A percentile compares a stretch with the other conserved stretches of the same genome.
These are phyloP conservation scores for Kwoniella dejecticola DNA, from an alignment of 768 basidiomycete genomes.

Conservation along the genomic window DNA sequence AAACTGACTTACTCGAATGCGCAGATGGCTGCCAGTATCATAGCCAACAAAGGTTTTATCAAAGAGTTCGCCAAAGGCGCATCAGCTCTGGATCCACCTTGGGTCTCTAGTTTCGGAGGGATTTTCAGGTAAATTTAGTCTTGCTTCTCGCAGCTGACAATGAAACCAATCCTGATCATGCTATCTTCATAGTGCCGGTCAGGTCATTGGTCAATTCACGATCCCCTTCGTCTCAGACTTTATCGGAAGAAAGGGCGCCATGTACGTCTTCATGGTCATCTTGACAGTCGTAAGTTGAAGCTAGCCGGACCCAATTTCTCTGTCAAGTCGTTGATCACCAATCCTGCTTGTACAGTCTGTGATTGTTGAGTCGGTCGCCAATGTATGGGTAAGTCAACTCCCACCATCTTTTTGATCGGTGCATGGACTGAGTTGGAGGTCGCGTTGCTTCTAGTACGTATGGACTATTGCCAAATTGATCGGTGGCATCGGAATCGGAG, in stretches of 20 bases:
- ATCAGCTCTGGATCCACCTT: background rate
- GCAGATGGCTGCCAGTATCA: slow-evolving; percentile 6
- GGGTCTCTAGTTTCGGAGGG: slow-evolving; percentile 25
- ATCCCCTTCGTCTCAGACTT: slow-evolving; percentile 30
- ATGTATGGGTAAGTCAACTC: slow-evolving; percentile 26
- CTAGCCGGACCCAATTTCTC: background rate
- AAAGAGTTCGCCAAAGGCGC: slow-evolving; percentile 3
- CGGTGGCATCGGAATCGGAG: slow-evolving; percentile 35
- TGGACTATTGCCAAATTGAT: slow-evolving; percentile 38
- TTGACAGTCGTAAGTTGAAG: slow-evolving; percentile 20
- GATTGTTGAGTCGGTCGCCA: slow-evolving; percentile 33
- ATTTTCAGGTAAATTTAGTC: slow-evolving; percentile 10
- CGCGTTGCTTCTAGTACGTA: too few relatives aligned
- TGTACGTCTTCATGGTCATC: slow-evolving; percentile 27
- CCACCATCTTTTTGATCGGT: too few relatives aligned
- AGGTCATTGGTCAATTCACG: slow-evolving; percentile 36
- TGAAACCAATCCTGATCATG: background rate
- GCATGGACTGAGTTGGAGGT: too few relatives aligned
- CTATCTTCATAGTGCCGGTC: slow-evolving; percentile 26
- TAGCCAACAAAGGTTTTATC: slow-evolving; percentile 27
- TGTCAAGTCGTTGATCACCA: background rate
- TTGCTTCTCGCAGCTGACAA: background rate
- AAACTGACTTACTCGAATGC: too few relatives aligned
- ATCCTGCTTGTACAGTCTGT: slow-evolving; percentile 12
- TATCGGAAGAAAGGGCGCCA: slow-evolving; percentile 33